Base-by-base conservation (phyloP, 148 eudicot species). In the Persicaria tinctoria region DNA sequence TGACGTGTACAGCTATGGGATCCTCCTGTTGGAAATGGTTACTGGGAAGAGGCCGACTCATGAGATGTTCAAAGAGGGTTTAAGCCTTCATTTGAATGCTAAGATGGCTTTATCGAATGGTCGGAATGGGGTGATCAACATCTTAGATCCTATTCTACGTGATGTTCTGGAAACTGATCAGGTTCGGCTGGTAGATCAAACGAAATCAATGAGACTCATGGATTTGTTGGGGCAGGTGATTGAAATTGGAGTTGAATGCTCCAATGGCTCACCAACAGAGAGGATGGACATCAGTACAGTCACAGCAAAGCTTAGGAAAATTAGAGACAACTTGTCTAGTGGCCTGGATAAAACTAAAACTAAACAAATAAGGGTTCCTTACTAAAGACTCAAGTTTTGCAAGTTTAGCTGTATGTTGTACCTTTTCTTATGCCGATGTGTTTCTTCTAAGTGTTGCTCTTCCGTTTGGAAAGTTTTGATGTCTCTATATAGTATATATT, bases 41-140 rank as follows among this genome's bases (percentile, higher is more conserved):
- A 78, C 80, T 8, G 80, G 76, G 16, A 78, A 64, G 48, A 78
- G 80, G 10, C 80, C 80, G 5, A 78, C 80, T 5, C 64, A 78
- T 7, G 53, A 27, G 8, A 73, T 78, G 51, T 78, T 78, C 53
- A 16, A 41, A 14, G 76, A 78, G 3, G 76, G 66, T 38, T 3
- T 51, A 16, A 32, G 17, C n/a, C 49, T 38, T 64, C 16, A 63
- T 51, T 32, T 32, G 16, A 8, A 64, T 78, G 6, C 56, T 60
- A 41, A 51, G 17, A 10, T 38, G 49, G 72, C 72, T 11, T 41
- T 38, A 6, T 14, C 49, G 1, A 38, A 3, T 4, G 6, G 18
- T 23, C 27, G 27, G 27, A 23, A 23, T 23, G 27, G 27, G 12
- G 72, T 68, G 72, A 20, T 23, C 4, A 13, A 64, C 13, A 41